phyloP scores from a whole-genome alignment of 176 grass and related monocot species.

The Triticum dicoccoides region DNA sequence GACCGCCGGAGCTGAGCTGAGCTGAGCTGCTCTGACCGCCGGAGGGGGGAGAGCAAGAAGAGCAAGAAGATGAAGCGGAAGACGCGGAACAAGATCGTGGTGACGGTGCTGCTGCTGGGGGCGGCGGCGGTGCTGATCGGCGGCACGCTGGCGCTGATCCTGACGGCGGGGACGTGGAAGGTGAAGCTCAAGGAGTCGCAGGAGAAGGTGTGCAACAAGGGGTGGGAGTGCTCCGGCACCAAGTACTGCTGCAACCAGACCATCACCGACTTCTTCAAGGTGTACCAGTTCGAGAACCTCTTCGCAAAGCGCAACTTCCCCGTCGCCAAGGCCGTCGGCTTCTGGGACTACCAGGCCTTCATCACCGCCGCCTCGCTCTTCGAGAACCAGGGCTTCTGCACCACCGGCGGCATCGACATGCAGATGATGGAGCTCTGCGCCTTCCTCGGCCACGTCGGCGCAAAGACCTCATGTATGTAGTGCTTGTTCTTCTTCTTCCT shows the following conservation, averaged over 20 bases:
- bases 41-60: not conserved
- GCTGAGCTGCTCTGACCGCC: not conserved
- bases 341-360: conserved; percentile 99
- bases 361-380: conserved; percentile 65
- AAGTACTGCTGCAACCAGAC: conserved; percentile 98
- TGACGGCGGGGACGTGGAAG: conserved; percentile 51
- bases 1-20: not conserved
- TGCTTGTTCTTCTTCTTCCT: no score
- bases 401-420: conserved; percentile 82
- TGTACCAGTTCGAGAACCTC: conserved; percentile 98
- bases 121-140: conserved; percentile 35
- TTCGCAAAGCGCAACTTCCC: conserved; percentile 91
- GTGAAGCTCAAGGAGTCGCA: conserved; percentile 44
- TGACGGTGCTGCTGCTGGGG: conserved; percentile 16
- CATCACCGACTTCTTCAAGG: conserved; percentile 96
- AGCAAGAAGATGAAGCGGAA: conserved; percentile 36
- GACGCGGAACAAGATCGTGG: conserved; percentile 37
- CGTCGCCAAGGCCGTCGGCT: conserved; percentile 63
- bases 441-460: conserved; percentile 84
- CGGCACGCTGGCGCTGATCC: conserved; percentile 41
- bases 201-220: conserved; percentile 80
- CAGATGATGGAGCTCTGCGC: conserved; percentile 93
- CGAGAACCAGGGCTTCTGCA: conserved; percentile 86
- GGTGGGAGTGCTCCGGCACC: conserved; percentile 88
- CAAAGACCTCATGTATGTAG: conserved; percentile 66